phyloP scores from a whole-genome alignment of 805 yeast species.

The Sungouiozyma intestinalis region DNA sequence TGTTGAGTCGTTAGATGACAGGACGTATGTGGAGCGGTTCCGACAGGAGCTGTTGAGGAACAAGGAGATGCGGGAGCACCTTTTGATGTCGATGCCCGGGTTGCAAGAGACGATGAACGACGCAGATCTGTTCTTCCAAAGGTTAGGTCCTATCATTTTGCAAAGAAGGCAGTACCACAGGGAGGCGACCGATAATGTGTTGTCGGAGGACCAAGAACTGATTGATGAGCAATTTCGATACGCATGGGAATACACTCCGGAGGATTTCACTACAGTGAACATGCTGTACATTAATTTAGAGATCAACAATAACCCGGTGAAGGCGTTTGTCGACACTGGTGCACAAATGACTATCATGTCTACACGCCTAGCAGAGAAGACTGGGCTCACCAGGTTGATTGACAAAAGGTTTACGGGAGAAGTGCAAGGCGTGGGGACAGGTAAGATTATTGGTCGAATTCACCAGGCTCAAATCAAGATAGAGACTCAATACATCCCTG shows the following conservation, averaged over 20 bases:
- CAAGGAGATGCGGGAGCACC: constrained; percentile 31
- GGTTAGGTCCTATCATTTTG: constrained; percentile 29
- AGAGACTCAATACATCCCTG: constrained; percentile 53
- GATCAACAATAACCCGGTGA: constrained; percentile 70
- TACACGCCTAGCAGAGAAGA: constrained; percentile 60
- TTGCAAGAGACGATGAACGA: constrained; percentile 38
- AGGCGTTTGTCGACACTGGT: constrained; percentile 95
- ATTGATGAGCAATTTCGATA: constrained; percentile 69
- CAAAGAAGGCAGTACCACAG: constrained; percentile 38
- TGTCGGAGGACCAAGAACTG: constrained; percentile 59
- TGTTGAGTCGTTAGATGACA: constrained; percentile 9
- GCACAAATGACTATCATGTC: constrained; percentile 86
- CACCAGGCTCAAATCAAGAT: constrained; percentile 82
- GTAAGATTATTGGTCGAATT: constrained; percentile 68
- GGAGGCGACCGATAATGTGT: constrained; percentile 50
- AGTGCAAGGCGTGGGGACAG: constrained; percentile 85
- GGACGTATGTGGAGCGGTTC: constrained; percentile 33
- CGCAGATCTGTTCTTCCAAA: constrained; percentile 37
- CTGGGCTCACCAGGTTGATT: constrained; percentile 60
- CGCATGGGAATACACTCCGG: constrained; percentile 86
- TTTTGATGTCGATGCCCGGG: constrained; percentile 36
- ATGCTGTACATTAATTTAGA: constrained; percentile 76
- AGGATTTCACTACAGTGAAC: constrained; percentile 67
- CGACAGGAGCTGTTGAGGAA: constrained; percentile 40
- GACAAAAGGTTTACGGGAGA: constrained; percentile 74